phyloP scores from a whole-genome alignment of 2,329 filamentous ascomycete species.

The Epichloe festucae region DNA sequence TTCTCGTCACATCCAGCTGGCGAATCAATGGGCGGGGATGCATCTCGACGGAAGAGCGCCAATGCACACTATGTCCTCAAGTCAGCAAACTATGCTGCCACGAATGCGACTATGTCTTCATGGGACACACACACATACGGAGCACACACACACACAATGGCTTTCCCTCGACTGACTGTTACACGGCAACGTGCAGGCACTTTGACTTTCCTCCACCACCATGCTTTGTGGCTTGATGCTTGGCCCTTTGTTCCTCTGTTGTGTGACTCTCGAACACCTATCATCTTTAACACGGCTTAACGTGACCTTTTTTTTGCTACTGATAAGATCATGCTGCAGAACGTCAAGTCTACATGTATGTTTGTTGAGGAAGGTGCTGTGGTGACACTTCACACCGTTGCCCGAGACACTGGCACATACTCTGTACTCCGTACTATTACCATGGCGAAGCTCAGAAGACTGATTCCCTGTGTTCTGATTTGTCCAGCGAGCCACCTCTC shows the following conservation, averaged over 20 bases:
- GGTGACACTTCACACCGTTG: neutral
- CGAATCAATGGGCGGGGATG: slow-evolving; percentile 6
- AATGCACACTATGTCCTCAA: slow-evolving; percentile 1
- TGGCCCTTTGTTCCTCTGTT: too few relatives aligned
- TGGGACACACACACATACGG: too few relatives aligned
- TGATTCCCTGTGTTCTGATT: neutral
- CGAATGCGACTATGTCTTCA: slow-evolving; percentile 2
- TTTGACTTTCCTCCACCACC: too few relatives aligned
- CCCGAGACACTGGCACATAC: neutral
- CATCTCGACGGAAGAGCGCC: neutral
- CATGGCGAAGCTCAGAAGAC: neutral
- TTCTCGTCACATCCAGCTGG: slow-evolving; percentile 28
- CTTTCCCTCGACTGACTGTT: neutral
- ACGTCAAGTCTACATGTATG: neutral
- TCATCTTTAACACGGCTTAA: too few relatives aligned
- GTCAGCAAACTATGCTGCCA: slow-evolving; percentile 2
- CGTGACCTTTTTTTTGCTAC: too few relatives aligned
- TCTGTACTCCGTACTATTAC: neutral
- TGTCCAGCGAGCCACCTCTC: neutral
- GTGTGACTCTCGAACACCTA: too few relatives aligned
- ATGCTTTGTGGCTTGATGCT: too few relatives aligned
- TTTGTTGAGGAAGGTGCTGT: neutral
- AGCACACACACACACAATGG: neutral
- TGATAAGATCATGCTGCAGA: too few relatives aligned
- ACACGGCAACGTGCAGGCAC: neutral